Evolutionary conservation across 164 flowering plant species (phyloP), one percentile per base, ranked within the genome.

Genomic region (Saururus chinensis): DNA sequence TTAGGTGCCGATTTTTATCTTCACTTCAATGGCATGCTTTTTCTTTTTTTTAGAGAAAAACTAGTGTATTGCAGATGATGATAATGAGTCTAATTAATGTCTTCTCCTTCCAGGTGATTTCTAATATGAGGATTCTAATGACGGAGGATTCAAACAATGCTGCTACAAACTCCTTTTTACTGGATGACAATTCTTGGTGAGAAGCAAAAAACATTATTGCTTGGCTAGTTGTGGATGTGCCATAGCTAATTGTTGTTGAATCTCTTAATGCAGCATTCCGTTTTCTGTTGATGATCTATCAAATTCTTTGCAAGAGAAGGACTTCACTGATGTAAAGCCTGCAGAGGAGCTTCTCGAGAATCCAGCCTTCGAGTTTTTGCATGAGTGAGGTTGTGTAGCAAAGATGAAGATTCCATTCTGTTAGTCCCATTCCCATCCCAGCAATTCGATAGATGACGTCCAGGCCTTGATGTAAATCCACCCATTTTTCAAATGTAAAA

Each of bases 171-270:
- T 80, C 96, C 51, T 88, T 79, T 68, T 72, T 87, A 75, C 73
- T 95, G 79, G 93, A 91, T 57, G 97, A 95, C 61, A 71, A 80
- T 77, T 80, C 93, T 68, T 79, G 97, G 99, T 93, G 62, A 78
- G 97, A 95, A 88, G 64, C n/a, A n/a, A n/a, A 16, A 17, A 45
- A 58, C 20, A 12, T 1, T 45, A 17, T 12, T 45, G 17, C 17
- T 45, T 12, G 17, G 49, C 49, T 8, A 17, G 17, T 45, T 12
- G 49, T 45, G 49, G 17, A 45, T 2, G 7, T 17, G 14, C 49
- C n/a, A 12, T 12, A 45, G 49, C 49, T 45, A 12, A 45, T 45
- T 45, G 11, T 45, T 23, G 17, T 23, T n/a, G 41, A 19, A 19
- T 57, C 0, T 56, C 9, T 40, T 25, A 16, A 22, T 79, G 83